Evolutionary conservation across 257 asterid genomes (phyloP).

Genomic region (Capsicum rhomboideum): DNA sequence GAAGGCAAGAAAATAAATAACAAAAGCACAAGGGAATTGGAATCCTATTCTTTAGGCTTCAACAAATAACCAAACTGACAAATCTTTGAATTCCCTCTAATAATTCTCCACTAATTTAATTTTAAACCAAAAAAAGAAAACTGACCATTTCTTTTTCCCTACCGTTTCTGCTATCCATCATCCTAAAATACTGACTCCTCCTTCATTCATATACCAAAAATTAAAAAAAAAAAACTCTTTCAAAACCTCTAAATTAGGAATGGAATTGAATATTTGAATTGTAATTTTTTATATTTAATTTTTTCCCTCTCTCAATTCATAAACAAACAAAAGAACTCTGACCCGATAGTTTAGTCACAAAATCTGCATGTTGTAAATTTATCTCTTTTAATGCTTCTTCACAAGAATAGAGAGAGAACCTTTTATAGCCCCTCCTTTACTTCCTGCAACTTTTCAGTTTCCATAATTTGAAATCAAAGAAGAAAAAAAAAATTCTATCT

Average conservation of each 20-base stretch:
- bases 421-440: not conserved
- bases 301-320: not conserved
- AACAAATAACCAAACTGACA: not conserved
- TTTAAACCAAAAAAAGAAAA: not conserved
- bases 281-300: not conserved
- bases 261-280: not conserved
- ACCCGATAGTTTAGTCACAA: constrained; percentile 55
- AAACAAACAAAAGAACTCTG: constrained; percentile 17
- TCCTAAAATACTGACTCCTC: not conserved
- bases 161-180: not conserved
- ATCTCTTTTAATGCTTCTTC: constrained; percentile 27
- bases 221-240: not conserved
- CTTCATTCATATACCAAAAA: not conserved
- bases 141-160: not conserved
- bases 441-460: constrained; percentile 21
- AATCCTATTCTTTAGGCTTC: constrained; percentile 9
- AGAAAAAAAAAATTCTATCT: not conserved
- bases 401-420: constrained; percentile 9
- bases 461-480: constrained; percentile 6
- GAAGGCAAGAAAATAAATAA: not conserved
- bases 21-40: no score
- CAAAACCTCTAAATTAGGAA: not conserved
- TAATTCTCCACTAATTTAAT: not conserved
- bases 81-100: constrained; percentile 3
- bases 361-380: constrained; percentile 31